Base-by-base conservation (phyloP, 495 filamentous ascomycete species). In the Bacidia gigantensis region DNA sequence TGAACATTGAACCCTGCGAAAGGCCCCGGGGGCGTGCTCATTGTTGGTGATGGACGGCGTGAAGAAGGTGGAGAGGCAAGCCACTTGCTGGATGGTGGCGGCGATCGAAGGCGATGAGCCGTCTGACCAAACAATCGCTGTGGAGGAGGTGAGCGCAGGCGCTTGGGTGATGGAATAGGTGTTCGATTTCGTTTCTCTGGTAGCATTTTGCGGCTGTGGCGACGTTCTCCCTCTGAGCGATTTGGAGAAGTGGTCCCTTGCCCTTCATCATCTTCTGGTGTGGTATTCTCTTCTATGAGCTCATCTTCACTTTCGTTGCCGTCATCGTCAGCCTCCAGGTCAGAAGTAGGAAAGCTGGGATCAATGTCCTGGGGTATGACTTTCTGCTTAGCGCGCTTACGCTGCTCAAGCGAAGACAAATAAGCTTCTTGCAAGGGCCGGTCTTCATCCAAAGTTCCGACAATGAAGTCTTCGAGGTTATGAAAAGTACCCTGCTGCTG, bases 371-470 rank as follows among this genome's bases (percentile, higher is more conserved):
- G 92, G 40, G 92, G 89, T 23, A 87, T 84, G 24, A 72, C 59
- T 51, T 80, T 77, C 53, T 86, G 85, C 66, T 87, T 95, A 50
- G 80, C 81, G 40, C 81, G 80, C 53, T 83, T 84, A 35, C 86
- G 79, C 46, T 86, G 80, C 59, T 92, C 86, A 51, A 92, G 72
- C 56, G 83, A 86, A 11, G 86, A 86, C 45, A 94, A 78, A 64
- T 95, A 98, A 2, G 86, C 89, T 54, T 86, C 84, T 63, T 98
- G 92, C 38, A 97, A 66, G n/a, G 87, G 84, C 47, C 87, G 82
- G 63, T 98, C 92, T 63, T 98, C 92, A 60, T 97, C 92, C 17
- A 98, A 71, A 12, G 92, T 98, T 46, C 92, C 92, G 62, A 92
- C 95, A 22, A 98, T 92, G 61, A 98, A 98, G 64, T 97, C 93